Conservation (phyloP, 2,329 filamentous ascomycete species). For the Neonectria hederae region DNA sequence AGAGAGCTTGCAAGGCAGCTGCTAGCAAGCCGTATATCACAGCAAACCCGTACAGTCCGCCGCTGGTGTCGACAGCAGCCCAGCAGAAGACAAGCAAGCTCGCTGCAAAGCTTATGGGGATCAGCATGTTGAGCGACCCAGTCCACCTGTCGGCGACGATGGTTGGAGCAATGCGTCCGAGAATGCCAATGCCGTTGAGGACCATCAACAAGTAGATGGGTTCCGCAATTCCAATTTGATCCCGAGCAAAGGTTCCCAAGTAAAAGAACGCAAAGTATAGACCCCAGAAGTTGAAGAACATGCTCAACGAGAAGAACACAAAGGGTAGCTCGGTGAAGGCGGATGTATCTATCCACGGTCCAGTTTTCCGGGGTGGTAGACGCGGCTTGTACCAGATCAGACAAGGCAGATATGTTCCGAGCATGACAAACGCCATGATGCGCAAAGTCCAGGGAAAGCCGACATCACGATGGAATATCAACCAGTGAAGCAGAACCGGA, state of each 20-base stretch:
- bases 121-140: constrained; percentile 62
- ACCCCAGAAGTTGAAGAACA: constrained; percentile 49
- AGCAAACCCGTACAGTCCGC: constrained; percentile 42
- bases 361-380: constrained; percentile 51
- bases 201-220: constrained; percentile 49
- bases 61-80: constrained; percentile 35
- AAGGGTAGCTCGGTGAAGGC: constrained; percentile 55
- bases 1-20: constrained; percentile 60
- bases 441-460: constrained; percentile 66
- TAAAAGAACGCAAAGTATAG: constrained; percentile 59
- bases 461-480: constrained; percentile 55
- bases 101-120: constrained; percentile 46
- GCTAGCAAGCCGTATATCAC: constrained; percentile 61
- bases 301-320: constrained; percentile 45
- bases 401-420: constrained; percentile 50
- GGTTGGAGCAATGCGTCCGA: constrained; percentile 59
- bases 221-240: constrained; percentile 34
- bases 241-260: constrained; percentile 58
- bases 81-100: constrained; percentile 44
- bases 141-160: constrained; percentile 58
- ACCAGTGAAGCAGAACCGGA: constrained; percentile 55
- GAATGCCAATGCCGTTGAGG: constrained; percentile 62
- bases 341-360: constrained; percentile 53
- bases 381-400: constrained; percentile 52
- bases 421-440: constrained; percentile 57